A percentile compares a stretch with the other conserved stretches of the same genome.
Evolutionary conservation across 768 basidiomycete genomes (phyloP).

Genomic region (Gyrodon lividus): DNA sequence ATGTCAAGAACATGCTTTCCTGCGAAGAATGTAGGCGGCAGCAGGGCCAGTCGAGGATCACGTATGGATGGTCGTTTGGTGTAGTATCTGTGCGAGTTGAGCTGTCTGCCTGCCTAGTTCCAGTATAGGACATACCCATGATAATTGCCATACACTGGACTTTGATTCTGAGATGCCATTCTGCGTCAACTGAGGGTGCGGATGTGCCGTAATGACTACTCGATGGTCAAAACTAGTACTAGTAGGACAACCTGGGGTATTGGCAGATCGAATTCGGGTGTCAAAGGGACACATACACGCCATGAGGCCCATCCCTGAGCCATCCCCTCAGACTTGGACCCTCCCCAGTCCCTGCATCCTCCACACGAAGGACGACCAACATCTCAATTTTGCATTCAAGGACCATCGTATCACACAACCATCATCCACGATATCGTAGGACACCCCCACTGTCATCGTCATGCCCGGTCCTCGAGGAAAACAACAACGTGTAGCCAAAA

Average conservation of each 20-base stretch:
- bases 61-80: conserved; percentile 59
- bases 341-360: too few species aligned
- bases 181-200: neutral
- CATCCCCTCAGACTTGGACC: too few species aligned
- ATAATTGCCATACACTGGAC: conserved; percentile 70
- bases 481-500: conserved; percentile 20
- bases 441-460: neutral
- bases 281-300: too few species aligned
- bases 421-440: neutral
- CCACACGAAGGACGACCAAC: too few species aligned
- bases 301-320: too few species aligned
- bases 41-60: conserved; percentile 64
- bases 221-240: too few species aligned
- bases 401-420: neutral
- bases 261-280: too few species aligned
- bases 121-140: conserved; percentile 47
- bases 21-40: conserved; percentile 54
- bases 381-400: neutral
- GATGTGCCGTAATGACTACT: neutral
- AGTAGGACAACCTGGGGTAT: too few species aligned
- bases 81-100: conserved; percentile 57
- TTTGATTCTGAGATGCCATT: conserved; percentile 10
- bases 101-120: neutral
- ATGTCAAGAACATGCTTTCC: conserved; percentile 72
- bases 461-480: conserved; percentile 32